Evolutionary conservation across 352 stramenopile species (phyloP), one percentile per base, ranked within the genome.

Genomic region (Aphanomyces stellatus): DNA sequence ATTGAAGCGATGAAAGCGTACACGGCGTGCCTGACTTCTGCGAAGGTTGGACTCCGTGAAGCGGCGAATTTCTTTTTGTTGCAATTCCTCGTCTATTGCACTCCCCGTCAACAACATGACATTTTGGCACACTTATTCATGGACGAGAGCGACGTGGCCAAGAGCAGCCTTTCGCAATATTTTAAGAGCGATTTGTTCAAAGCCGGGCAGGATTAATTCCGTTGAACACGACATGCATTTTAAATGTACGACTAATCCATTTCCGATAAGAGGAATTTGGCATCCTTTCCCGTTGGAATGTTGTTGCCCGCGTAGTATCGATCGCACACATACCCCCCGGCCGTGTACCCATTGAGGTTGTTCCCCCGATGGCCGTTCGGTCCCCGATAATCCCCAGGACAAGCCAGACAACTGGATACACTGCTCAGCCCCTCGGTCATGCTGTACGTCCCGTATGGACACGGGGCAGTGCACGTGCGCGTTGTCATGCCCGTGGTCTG

Each of bases 121-220:
- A 82, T 93, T 22, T 57, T 93, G 51, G 74, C 83, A 49, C 71
- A 78, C 35, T 70, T 93, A 27, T 91, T 91, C 41, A 73, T 90
- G 51, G 82, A 93, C 48, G 55, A 79, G 17, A 90, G 85, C 51
- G 82, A 91, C 49, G 75, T 88, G 17, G 81, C 81, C n/a, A 90
- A 88, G 69, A 80, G 71, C 42, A 93, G 91, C 40, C 69, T 93
- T 31, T 64, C 81, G 3, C 67, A 80, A 27, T 89, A 87, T 69
- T 67, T 93, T 34, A 93, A 91, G 64, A 91, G 79, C 53, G 55
- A 74, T 7, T 71, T 82, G 19, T 90, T 88, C 71, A 88, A 87
- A 40, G 74, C 65, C 15, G 42, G 41, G 19, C 24, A 19, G 25
- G 30, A 34, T 62, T 62, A 62, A 37, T 6, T 28, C 34, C 7